Evolutionary conservation across 169 alveolate genomes (phyloP), one percentile per base, ranked within the genome.

Genomic region (Perkinsus chesapeaki): DNA sequence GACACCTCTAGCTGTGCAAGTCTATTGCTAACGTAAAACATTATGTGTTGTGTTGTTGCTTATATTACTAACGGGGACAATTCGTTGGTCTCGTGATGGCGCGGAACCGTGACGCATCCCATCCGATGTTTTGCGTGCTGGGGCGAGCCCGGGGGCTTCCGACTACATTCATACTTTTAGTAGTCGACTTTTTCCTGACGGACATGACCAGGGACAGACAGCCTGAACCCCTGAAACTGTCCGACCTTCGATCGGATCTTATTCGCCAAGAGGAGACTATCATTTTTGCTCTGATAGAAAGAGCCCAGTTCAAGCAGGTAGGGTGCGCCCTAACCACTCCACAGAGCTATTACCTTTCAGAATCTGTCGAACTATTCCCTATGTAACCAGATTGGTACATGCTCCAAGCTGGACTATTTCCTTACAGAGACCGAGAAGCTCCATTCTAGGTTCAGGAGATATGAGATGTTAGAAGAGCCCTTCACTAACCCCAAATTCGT

Each of bases 231-330:
- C 92, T 91, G 27, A 36, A 91, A 16, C 92, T 91, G 38, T 7
- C 60, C 92, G 72, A 91, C 60, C 39, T 91, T 72, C 47, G 92
- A 12, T 23, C 39, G 37, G 92, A 91, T 19, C 92, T 91, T 1
- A 91, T 91, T 5, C 92, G 92, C 36, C 92, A 39, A 19, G 92
- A 91, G 60, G 92, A 91, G 92, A 91, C 92, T 38, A 36, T 91
- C 48, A 91, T 91, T 19, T 91, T 91, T 19, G 92, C 92, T 20
- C 92, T 91, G 73, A 91, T 91, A 23, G 92, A 91, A 19, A 23
- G 92, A 3, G 92, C 92, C 7, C 92, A 91, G 36, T 39, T 23
- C 60, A 39, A 60, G 82, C 82, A 60, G 82, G 82, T 60, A 16
- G 31, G 82, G 31, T 27, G 23, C 23, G 72, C 37, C 27, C 37